These are phyloP conservation scores for Geum urbanum DNA, from an alignment of 306 rosid species.

Conservation along the genomic window DNA sequence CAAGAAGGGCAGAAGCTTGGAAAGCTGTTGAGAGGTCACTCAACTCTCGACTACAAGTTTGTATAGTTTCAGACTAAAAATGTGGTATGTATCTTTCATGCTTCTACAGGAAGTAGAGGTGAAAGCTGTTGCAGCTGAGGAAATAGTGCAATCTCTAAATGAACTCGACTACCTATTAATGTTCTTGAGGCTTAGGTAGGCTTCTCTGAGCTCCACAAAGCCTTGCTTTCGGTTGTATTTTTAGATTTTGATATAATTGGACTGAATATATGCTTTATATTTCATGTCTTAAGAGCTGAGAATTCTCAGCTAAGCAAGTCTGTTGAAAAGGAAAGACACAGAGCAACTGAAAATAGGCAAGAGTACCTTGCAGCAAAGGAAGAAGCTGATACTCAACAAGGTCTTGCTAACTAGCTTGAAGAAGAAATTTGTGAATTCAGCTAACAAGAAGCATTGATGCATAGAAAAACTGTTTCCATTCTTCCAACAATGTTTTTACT, in stretches of 20 bases:
- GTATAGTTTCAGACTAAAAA: conserved; percentile 14
- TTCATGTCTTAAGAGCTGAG: conserved; percentile 95
- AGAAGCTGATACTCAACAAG: conserved; percentile 95
- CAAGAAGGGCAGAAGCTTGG: conserved; percentile 94
- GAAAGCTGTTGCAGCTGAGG: conserved; percentile 94
- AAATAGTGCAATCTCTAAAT: conserved; percentile 80
- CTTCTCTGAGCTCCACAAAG: conserved; percentile 16
- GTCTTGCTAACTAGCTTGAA: conserved; percentile 87
- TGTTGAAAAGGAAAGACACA: conserved; percentile 94
- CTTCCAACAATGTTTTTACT: too few species aligned
- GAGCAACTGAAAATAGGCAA: conserved; percentile 98
- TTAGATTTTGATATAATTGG: conserved; percentile 25
- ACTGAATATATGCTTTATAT: conserved; percentile 52
- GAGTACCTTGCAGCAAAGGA: conserved; percentile 94
- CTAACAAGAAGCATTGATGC: conserved; percentile 76
- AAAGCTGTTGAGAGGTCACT: conserved; percentile 92
- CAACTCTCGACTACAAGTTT: conserved; percentile 89
- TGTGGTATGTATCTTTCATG: conserved; percentile 29
- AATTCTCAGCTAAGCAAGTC: conserved; percentile 87
- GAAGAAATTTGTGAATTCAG: conserved; percentile 70
- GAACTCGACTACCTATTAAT: conserved; percentile 65
- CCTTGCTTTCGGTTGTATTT: conserved; percentile 13
- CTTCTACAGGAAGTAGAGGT: conserved; percentile 84
- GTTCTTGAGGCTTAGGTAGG: conserved; percentile 99
- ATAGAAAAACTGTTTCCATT: conserved; percentile 36